Evolutionary conservation across 768 basidiomycete species (phyloP).

Genomic region (Xerocomus spinulosus): DNA sequence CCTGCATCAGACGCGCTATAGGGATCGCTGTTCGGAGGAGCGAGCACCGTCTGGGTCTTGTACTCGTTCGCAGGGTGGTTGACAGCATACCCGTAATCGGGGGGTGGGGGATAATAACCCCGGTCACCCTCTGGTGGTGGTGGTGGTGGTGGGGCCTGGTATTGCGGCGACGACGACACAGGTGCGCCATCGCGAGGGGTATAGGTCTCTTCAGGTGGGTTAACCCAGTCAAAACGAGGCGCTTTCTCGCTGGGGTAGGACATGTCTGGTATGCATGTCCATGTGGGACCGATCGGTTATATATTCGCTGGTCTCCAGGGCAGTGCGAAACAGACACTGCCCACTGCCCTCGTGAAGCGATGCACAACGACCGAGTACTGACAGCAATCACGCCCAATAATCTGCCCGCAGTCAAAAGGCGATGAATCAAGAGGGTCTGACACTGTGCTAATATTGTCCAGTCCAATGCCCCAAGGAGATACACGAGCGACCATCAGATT

Average conservation of each 20-base stretch:
- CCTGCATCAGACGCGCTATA: not conserved
- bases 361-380: not conserved
- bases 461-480: not conserved
- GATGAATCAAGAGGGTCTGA: not conserved
- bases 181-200: constrained; percentile 9
- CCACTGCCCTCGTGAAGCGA: not conserved
- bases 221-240: constrained; percentile 12
- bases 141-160: constrained; percentile 1
- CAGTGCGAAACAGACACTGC: not conserved
- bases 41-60: not conserved
- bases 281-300: not conserved
- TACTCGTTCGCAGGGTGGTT: not conserved
- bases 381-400: not conserved
- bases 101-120: constrained; percentile 10
- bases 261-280: constrained; percentile 5
- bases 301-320: not conserved
- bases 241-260: constrained; percentile 25
- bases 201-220: constrained; percentile 6
- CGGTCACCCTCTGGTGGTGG: too few relatives aligned
- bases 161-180: not conserved
- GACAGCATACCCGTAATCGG: constrained; percentile 9
- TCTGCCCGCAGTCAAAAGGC: not conserved
- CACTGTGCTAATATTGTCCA: not conserved
- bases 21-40: not conserved
- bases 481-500: not conserved